Percentiles rank a stretch among this genome's conserved stretches.
Conservation (phyloP, 192 early-diverging fungal genomes). For the Pecoramyces ruminantium region DNA sequence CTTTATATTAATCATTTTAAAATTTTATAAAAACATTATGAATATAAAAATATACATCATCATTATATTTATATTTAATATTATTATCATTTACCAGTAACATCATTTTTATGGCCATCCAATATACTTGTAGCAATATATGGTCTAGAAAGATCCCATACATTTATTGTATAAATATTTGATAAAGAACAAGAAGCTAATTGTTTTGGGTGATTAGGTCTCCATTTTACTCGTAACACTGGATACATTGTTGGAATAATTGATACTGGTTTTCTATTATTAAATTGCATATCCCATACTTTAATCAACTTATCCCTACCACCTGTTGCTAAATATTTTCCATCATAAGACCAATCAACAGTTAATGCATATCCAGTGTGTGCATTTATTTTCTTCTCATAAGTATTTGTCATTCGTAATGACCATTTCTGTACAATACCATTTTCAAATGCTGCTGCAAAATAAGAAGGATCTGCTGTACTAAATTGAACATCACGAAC, state of each 20-base stretch:
- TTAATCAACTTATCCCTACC: slow-evolving; percentile 64
- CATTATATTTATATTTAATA: too few relatives aligned
- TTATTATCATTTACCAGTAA: slow-evolving; percentile 55
- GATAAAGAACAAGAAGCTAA: slow-evolving; percentile 51
- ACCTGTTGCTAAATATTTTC: slow-evolving; percentile 50
- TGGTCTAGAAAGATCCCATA: slow-evolving; percentile 55
- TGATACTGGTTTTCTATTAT: background rate
- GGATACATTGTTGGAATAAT: background rate
- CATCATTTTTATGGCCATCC: slow-evolving; percentile 47
- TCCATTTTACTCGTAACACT: background rate
- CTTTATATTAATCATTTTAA: too few relatives aligned
- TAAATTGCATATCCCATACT: slow-evolving; percentile 10
- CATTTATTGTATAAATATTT: slow-evolving; percentile 41
- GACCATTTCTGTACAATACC: slow-evolving; percentile 68
- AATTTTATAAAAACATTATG: too few relatives aligned
- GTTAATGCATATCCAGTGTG: slow-evolving; percentile 55
- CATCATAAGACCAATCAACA: slow-evolving; percentile 59
- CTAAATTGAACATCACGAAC: slow-evolving; percentile 69
- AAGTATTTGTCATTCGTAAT: slow-evolving; percentile 37
- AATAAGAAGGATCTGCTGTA: slow-evolving; percentile 33
- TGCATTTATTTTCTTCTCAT: slow-evolving; percentile 46
- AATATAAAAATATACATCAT: too few relatives aligned
- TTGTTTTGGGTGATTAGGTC: slow-evolving; percentile 8
- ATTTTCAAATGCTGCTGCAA: slow-evolving; percentile 67
- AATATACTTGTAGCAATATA: slow-evolving; percentile 48